Evolutionary conservation across 1,139 yeast species (phyloP).

Genomic region (Ashbya aceris): DNA sequence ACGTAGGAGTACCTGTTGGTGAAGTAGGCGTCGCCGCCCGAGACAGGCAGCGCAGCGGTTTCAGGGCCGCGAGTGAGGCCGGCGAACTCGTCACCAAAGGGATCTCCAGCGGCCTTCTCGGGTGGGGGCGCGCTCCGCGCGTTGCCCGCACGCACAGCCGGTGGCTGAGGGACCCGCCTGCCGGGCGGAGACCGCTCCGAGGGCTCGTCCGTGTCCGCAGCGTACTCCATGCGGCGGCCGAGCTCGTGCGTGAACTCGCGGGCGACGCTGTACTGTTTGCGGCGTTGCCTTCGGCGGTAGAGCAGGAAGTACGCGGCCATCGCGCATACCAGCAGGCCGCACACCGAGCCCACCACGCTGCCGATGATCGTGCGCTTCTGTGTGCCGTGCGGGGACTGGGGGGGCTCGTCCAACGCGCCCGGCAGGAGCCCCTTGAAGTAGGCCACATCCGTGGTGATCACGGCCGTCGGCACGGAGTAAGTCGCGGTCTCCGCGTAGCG

Average conservation of each 20-base stretch:
- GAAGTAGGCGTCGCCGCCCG: neutral
- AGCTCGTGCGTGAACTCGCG: slow-evolving; percentile 12
- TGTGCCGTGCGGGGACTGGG: neutral
- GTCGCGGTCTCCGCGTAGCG: slow-evolving; percentile 21
- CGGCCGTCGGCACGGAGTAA: slow-evolving; percentile 20
- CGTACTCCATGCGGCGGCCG: slow-evolving; percentile 5
- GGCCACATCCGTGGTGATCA: slow-evolving; percentile 29
- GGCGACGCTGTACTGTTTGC: slow-evolving; percentile 6
- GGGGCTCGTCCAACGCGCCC: slow-evolving; percentile 13
- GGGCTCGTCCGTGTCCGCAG: neutral
- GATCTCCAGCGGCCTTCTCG: slow-evolving; percentile 6
- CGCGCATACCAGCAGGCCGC: slow-evolving; percentile 16
- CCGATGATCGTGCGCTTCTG: slow-evolving; percentile 20
- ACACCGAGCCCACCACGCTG: slow-evolving; percentile 24
- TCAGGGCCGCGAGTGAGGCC: slow-evolving; percentile 10
- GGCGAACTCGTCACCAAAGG: slow-evolving; percentile 25
- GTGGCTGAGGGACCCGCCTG: too few species aligned
- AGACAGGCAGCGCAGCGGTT: neutral
- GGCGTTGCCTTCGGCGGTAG: slow-evolving; percentile 11
- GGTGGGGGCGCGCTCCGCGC: too few species aligned
- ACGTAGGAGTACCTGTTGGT: neutral
- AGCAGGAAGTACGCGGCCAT: slow-evolving; percentile 13
- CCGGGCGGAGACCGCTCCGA: neutral
- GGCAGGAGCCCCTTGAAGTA: slow-evolving; percentile 21
- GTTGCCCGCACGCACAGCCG: too few species aligned